Evolutionary conservation across 2,329 filamentous ascomycete genomes (phyloP), one percentile per base, ranked within the genome.

Genomic region (Ambrosiella xylebori): DNA sequence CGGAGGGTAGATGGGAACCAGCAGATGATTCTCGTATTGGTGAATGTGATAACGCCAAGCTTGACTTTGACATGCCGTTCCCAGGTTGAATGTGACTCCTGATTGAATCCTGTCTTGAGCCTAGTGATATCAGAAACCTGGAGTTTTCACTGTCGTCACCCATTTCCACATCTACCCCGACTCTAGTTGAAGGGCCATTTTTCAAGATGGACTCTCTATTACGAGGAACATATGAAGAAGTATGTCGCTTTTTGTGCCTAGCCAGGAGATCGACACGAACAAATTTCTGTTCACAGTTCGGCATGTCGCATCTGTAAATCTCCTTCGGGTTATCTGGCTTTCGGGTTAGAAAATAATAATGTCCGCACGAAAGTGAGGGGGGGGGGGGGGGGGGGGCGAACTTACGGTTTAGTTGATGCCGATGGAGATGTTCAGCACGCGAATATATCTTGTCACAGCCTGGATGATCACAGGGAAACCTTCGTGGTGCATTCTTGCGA

Each of bases 381-480:
- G 27, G 27, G 27, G 27, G 27, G 27, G 27, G 27, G 27, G 27
- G 27, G 27, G 27, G 27, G 27, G 57, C 58, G 41, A 52, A 53
- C 58, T 59, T 76, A 89, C 86, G 86, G 67, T 91, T 91, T 66
- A 91, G 68, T 71, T 90, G 85, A 70, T 91, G 86, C 54, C 86
- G 75, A 70, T 89, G 87, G 59, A 91, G 75, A 70, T 91, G 86
- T 68, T 91, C 86, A 7, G 85, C 85, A 61, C 86, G 76, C 57
- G 86, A 88, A 68, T 91, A 91, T 60, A 83, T 77, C 75, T 89
- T 90, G 63, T 84, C 84, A 68, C 86, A 93, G 41, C 79, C 82
- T 51, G 81, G 77, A 67, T 83, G 80, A 17, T 80, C 78, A 69
- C 86, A 91, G 59, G 73, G 70, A 64, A 83, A 85, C 58, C 71